A percentile compares a stretch with the other conserved stretches of the same genome.
These are phyloP conservation scores for Tylopilus vinaceipallidus DNA, from an alignment of 768 basidiomycete species.

Conservation along the genomic window DNA sequence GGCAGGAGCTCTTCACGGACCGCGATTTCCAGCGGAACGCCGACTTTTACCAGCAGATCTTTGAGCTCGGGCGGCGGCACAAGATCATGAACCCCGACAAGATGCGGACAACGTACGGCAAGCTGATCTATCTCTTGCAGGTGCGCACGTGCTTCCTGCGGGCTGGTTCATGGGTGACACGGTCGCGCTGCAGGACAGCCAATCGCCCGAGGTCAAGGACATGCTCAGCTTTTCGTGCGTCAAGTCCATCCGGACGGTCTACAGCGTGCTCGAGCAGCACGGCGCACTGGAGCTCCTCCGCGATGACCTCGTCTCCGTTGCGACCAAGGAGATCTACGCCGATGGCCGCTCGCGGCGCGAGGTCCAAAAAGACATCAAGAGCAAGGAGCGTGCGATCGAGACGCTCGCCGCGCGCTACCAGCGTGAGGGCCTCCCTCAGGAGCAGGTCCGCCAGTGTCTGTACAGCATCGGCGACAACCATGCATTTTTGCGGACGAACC, in stretches of 20 bases:
- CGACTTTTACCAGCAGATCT: conserved; percentile 76
- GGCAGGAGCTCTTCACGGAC: conserved; percentile 82
- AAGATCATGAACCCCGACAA: conserved; percentile 94
- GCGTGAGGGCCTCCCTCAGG: conserved; percentile 56
- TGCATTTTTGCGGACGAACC: conserved; percentile 81
- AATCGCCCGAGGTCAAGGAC: conserved; percentile 78
- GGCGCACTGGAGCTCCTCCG: conserved; percentile 67
- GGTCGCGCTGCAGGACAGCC: conserved; percentile 62
- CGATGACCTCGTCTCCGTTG: conserved; percentile 70
- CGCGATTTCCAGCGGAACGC: conserved; percentile 79
- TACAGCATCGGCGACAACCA: conserved; percentile 92
- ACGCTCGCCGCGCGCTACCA: conserved; percentile 63
- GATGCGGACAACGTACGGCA: conserved; percentile 87
- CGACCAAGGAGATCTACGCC: conserved; percentile 80
- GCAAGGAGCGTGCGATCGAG: conserved; percentile 84
- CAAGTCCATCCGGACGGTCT: conserved; percentile 72
- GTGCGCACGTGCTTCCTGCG: conserved; percentile 34
- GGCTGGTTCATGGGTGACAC: background rate
- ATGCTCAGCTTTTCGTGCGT: conserved; percentile 79
- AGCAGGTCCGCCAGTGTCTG: conserved; percentile 71
- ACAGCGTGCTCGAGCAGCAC: conserved; percentile 61
- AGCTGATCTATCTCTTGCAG: conserved; percentile 81
- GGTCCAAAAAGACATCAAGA: conserved; percentile 81
- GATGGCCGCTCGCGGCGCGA: conserved; percentile 70
- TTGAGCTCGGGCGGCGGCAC: conserved; percentile 80